Conservation (phyloP, 2,329 filamentous ascomycete genomes). For the Plenodomus tracheiphilus region DNA sequence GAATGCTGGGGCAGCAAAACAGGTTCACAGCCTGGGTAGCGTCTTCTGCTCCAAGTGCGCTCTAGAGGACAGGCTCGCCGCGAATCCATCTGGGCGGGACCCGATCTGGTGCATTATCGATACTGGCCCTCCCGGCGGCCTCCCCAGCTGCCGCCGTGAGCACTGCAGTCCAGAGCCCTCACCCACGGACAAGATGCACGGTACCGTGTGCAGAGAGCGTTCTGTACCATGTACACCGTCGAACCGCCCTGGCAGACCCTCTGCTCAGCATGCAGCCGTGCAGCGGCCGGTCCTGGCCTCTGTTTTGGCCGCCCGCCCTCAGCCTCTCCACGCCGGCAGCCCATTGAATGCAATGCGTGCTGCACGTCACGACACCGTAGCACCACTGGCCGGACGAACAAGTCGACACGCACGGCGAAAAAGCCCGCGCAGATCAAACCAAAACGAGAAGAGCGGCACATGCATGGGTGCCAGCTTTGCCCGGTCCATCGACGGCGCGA, state of each 20-base stretch:
- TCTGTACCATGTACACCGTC: too few species aligned
- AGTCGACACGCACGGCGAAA: conserved; percentile 6
- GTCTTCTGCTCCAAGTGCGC: too few species aligned
- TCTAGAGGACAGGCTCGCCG: neutral
- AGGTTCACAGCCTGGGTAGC: conserved; percentile 6
- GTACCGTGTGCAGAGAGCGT: too few species aligned
- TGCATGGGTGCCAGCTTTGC: conserved; percentile 23
- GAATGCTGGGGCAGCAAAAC: conserved; percentile 15
- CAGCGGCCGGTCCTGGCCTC: neutral
- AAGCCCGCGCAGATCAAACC: conserved; percentile 36
- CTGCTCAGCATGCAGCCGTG: too few species aligned
- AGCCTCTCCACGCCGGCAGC: conserved; percentile 2
- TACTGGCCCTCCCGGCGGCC: conserved; percentile 4
- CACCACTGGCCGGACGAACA: conserved; percentile 1
- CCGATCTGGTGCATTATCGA: conserved; percentile 22
- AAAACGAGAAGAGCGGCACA: conserved; percentile 23
- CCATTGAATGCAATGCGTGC: neutral
- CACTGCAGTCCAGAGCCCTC: too few species aligned
- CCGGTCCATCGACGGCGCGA: conserved; percentile 22
- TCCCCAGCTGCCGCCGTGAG: neutral
- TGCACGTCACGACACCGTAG: conserved; percentile 28
- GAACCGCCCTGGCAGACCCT: too few species aligned
- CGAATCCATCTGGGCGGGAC: conserved; percentile 17
- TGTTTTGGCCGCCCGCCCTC: conserved; percentile 3
- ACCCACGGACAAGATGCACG: too few species aligned